These are phyloP conservation scores for Suillus americanus DNA, from an alignment of 768 basidiomycete genomes.

Conservation along the genomic window DNA sequence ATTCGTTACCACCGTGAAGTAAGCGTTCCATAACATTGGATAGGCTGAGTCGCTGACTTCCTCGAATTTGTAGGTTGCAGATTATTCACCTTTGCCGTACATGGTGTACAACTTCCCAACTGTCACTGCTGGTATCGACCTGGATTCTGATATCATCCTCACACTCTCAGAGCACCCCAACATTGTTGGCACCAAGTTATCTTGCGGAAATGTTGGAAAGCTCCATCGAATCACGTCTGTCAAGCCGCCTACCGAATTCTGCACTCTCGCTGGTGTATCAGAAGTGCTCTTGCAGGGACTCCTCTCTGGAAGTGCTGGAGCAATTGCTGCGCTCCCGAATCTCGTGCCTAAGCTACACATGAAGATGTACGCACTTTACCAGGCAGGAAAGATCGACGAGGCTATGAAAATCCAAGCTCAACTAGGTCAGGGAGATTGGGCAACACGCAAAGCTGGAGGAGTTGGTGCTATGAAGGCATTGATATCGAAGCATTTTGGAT, in stretches of 20 bases:
- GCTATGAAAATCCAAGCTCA: conserved; percentile 62
- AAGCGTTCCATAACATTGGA: conserved; percentile 10
- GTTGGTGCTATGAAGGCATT: conserved; percentile 68
- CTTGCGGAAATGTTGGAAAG: conserved; percentile 85
- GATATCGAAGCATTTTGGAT: conserved; percentile 62
- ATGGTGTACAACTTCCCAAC: conserved; percentile 88
- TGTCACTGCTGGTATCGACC: conserved; percentile 79
- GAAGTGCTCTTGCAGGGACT: conserved; percentile 69
- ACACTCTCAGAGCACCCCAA: conserved; percentile 75
- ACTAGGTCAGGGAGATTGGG: conserved; percentile 69
- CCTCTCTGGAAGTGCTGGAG: conserved; percentile 59
- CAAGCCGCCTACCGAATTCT: conserved; percentile 53
- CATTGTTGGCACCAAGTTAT: conserved; percentile 83
- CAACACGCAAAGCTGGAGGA: conserved; percentile 59
- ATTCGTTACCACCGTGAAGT: conserved; percentile 67
- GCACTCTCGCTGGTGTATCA: conserved; percentile 74
- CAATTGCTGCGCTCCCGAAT: conserved; percentile 66
- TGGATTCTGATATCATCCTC: conserved; percentile 76
- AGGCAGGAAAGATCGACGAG: conserved; percentile 53
- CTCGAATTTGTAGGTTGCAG: conserved; percentile 52
- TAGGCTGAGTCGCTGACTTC: background rate
- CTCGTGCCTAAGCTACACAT: conserved; percentile 59
- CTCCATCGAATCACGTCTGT: conserved; percentile 70
- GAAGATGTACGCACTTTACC: conserved; percentile 46
- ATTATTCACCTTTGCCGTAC: conserved; percentile 64